These are phyloP conservation scores for Cerrena zonata DNA, from an alignment of 1,284 basidiomycete genomes.

Conservation along the genomic window DNA sequence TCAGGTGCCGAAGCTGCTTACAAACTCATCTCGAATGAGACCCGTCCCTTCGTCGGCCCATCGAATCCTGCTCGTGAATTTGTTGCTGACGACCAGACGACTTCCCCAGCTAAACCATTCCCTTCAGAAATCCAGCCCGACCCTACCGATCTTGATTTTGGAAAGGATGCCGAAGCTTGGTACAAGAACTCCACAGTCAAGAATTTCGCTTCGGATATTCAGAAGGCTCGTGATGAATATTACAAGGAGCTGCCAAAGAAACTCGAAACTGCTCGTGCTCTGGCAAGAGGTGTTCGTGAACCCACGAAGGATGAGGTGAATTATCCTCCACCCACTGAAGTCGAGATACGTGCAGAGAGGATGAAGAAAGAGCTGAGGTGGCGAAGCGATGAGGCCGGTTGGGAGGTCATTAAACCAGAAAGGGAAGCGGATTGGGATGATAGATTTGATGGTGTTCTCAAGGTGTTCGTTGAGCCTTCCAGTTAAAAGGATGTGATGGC, in stretches of 20 bases:
- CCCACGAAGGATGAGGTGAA: slow-evolving; percentile 78
- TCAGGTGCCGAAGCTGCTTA: slow-evolving; percentile 81
- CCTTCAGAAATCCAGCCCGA: slow-evolving; percentile 18
- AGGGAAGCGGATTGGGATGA: slow-evolving; percentile 71
- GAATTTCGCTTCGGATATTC: slow-evolving; percentile 54
- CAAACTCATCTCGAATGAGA: slow-evolving; percentile 60
- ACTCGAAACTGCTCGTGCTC: slow-evolving; percentile 71
- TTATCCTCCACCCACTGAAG: slow-evolving; percentile 81
- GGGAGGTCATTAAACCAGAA: slow-evolving; percentile 67
- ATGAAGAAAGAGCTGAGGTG: slow-evolving; percentile 84
- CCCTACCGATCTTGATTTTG: slow-evolving; percentile 70
- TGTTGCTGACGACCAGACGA: slow-evolving; percentile 15
- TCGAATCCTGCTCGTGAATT: slow-evolving; percentile 13
- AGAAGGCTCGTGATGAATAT: slow-evolving; percentile 69
- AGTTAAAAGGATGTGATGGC: slow-evolving; percentile 10
- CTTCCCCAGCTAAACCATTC: slow-evolving; percentile 21
- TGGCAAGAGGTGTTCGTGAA: slow-evolving; percentile 75
- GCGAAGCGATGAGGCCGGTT: slow-evolving; percentile 72
- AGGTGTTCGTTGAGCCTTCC: slow-evolving; percentile 52
- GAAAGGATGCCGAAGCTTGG: slow-evolving; percentile 58
- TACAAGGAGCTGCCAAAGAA: slow-evolving; percentile 70
- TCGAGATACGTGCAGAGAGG: slow-evolving; percentile 78
- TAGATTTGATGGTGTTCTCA: slow-evolving; percentile 60
- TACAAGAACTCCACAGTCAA: slow-evolving; percentile 65
- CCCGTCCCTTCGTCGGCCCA: slow-evolving; percentile 58